These are phyloP conservation scores for Pleurotus ostreatus DNA, from an alignment of 768 basidiomycete genomes.

Conservation along the genomic window DNA sequence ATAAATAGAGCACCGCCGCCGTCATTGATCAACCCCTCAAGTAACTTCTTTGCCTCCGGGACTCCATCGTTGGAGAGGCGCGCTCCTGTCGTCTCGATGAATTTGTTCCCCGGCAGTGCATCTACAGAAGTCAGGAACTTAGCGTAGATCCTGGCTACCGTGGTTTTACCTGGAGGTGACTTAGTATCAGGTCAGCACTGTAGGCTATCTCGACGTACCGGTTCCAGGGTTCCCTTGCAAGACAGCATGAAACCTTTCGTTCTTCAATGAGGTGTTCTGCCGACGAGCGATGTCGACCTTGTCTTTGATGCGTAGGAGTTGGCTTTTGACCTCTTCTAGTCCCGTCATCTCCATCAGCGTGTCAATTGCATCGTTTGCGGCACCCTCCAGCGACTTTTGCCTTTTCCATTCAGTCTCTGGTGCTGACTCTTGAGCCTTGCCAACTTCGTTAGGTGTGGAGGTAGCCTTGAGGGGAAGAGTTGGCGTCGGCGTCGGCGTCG, in stretches of 20 bases:
- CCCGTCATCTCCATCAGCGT: constrained; percentile 68
- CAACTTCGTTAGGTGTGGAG: no score
- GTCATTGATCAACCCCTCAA: constrained; percentile 40
- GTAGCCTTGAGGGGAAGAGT: no score
- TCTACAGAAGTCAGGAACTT: constrained; percentile 54
- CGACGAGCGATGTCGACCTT: constrained; percentile 53
- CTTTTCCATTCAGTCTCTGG: constrained; percentile 51
- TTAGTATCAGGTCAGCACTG: background rate
- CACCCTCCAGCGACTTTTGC: constrained; percentile 54
- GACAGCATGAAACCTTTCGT: constrained; percentile 58
- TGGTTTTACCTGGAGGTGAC: constrained; percentile 54
- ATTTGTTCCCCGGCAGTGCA: constrained; percentile 47
- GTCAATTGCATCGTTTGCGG: constrained; percentile 50
- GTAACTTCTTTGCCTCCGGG: constrained; percentile 40
- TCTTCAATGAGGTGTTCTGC: constrained; percentile 46
- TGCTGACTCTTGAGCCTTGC: constrained; percentile 25
- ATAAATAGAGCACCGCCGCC: constrained; percentile 68
- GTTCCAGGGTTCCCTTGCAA: constrained; percentile 74
- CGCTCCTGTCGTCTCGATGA: constrained; percentile 63
- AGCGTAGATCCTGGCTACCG: constrained; percentile 60
- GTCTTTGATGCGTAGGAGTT: constrained; percentile 55
- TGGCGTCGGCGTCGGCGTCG: no score
- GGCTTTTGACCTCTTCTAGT: constrained; percentile 58
- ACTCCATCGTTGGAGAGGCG: constrained; percentile 56
- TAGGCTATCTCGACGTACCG: constrained; percentile 34